Percentiles rank a stretch among this genome's conserved stretches.
These are phyloP conservation scores for Scedosporium aurantiacum DNA, from an alignment of 2,329 filamentous ascomycete species.

Conservation along the genomic window DNA sequence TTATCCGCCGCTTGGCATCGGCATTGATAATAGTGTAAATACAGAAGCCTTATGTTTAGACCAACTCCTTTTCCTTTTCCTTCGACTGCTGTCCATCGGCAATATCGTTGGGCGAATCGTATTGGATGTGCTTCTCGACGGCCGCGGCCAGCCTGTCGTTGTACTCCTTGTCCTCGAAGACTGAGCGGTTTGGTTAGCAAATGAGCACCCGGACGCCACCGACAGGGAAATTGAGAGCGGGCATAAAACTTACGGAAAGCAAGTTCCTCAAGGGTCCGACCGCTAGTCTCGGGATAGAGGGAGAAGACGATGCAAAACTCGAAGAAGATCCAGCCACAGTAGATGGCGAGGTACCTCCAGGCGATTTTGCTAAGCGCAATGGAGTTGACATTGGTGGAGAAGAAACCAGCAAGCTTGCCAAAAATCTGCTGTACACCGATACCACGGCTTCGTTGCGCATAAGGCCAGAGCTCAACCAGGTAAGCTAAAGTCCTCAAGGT, in stretches of 20 bases:
- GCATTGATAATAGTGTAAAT: neutral
- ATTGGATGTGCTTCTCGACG: constrained; percentile 26
- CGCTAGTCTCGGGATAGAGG: constrained; percentile 76
- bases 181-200: constrained; percentile 12
- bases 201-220: constrained; percentile 7
- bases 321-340: constrained; percentile 30
- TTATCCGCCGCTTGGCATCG: neutral
- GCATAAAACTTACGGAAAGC: constrained; percentile 19
- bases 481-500: constrained; percentile 24
- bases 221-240: neutral
- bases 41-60: neutral
- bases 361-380: constrained; percentile 26
- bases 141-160: constrained; percentile 26
- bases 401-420: constrained; percentile 29
- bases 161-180: constrained; percentile 27
- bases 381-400: constrained; percentile 33
- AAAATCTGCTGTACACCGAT: constrained; percentile 47
- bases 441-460: constrained; percentile 44
- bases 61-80: neutral
- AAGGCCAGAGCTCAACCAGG: constrained; percentile 49
- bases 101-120: constrained; percentile 8
- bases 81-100: neutral
- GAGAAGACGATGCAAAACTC: constrained; percentile 54
- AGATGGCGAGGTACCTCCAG: constrained; percentile 33
- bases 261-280: constrained; percentile 13